Base-by-base conservation (phyloP, 495 filamentous ascomycete species). In the Penicillium manginii region DNA sequence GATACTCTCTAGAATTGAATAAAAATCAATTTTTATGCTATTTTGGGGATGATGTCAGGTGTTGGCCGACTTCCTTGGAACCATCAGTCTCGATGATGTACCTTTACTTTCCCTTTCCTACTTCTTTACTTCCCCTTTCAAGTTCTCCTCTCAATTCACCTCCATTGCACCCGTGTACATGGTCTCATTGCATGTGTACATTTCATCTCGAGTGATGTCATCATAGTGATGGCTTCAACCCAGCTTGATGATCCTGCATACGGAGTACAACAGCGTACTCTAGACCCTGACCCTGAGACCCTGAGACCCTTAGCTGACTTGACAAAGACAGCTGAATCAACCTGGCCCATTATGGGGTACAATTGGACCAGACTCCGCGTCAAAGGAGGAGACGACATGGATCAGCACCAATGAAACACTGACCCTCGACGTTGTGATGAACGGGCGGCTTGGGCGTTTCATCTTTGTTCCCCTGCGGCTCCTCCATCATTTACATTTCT, bases 391-490 rank as follows among this genome's bases (percentile, higher is more conserved):
- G 6, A 29, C 26, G 26, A 29, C 26, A 29, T 29, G 26, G 26
- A 29, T 37, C 35, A 37, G 35, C 35, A 12, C 35, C 35, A 37
- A 37, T 37, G 35, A n/a, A 37, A 37, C 35, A 37, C 35, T 4
- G 35, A 37, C 35, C 35, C 35, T 37, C 35, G 35, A 37, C 35
- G 12, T 37, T 37, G n/a, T n/a, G 35, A 37, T 37, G 35, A 37
- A 37, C 35, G 35, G 26, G 35, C 35, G 35, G 60, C 59, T 53
- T 43, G 26, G 26, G 26, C 26, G 65, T 68, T 68, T 68, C 65
- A 68, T 56, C 64, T 58, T 53, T 60, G 40, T 14, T 37, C 35
- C 35, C 35, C 26, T 29, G 26, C 26, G 26, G 26, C 26, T 29
- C 35, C 35, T 37, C 12, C 31, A 33, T 33, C 31, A 33, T 33